Evolutionary conservation across 169 alveolate species (phyloP), one percentile per base, ranked within the genome.

Genomic region (Plasmodium yoelii): DNA sequence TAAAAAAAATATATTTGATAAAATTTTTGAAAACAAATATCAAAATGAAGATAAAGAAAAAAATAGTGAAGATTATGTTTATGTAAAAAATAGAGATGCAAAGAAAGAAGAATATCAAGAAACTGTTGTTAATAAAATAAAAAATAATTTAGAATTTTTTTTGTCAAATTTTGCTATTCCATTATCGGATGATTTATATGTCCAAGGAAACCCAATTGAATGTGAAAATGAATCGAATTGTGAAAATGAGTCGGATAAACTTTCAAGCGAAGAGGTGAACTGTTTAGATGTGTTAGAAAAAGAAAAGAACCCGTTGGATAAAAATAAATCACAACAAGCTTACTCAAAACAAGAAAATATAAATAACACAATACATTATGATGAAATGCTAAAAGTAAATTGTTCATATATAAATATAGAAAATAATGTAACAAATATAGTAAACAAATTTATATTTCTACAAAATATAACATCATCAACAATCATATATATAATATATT

Each of bases 151-250:
- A 18, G 75, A 82, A 39, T 82, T 82, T 60, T 22, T 82, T 67
- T 56, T 82, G 18, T 39, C 68, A 22, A 82, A 82, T 42, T 82
- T 82, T 65, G 84, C 90, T 46, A 5, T 82, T 10, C 90, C 80
- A 5, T 12, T 82, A 24, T 70, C 28, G 34, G 44, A 51, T 44
- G 5, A 15, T 24, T 68, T 82, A 18, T 22, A 39, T 22, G 67
- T 82, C 26, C 61, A 67, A 49, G 90, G 90, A n/a, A 51, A 59
- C 19, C n/a, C 28, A 19, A 47, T 82, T 24, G 55, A 69, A 15
- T 0, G 3, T 10, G 65, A 8, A 8, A 24, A 57, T n/a, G 18
- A 51, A 51, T 6, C 59, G 7, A 13, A 10, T 13, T 8, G 10
- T 47, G 56, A 13, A 47, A 0, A 51, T 13, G 59, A 3, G 7